Conservation (phyloP, 768 basidiomycete species). For the Rhodotorula sphaerocarpa region DNA sequence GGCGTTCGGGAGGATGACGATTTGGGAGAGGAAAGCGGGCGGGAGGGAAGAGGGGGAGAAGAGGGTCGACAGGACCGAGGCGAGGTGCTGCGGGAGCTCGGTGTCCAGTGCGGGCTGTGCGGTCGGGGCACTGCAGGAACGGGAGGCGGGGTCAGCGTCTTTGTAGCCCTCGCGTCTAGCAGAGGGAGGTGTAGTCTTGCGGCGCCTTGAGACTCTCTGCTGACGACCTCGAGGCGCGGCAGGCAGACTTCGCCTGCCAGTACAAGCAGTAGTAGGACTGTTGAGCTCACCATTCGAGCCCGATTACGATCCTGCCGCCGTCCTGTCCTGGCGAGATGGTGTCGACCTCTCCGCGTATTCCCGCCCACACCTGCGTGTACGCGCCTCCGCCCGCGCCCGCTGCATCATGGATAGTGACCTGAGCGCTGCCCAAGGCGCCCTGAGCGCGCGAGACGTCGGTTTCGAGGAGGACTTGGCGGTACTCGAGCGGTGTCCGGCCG, state of each 20-base stretch:
- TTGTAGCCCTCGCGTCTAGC: neutral
- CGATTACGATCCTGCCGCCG: conserved; percentile 57
- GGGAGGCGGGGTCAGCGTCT: neutral
- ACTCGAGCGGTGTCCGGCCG: conserved; percentile 62
- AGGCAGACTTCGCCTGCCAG: too few species aligned
- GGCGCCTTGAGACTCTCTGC: too few species aligned
- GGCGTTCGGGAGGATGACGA: conserved; percentile 52
- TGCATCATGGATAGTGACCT: conserved; percentile 58
- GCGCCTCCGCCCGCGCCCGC: conserved; percentile 53
- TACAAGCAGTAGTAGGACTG: too few species aligned
- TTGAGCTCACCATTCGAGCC: conserved; percentile 26
- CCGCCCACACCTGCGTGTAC: conserved; percentile 70
- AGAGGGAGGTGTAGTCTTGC: too few species aligned
- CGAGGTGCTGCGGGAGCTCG: conserved; percentile 49
- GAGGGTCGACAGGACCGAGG: conserved; percentile 26
- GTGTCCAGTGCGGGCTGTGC: conserved; percentile 63
- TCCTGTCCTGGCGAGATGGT: conserved; percentile 48
- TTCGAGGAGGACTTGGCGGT: conserved; percentile 61
- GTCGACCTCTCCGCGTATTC: conserved; percentile 71
- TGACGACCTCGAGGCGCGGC: too few species aligned
- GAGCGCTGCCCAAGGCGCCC: conserved; percentile 75
- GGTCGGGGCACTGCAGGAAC: conserved; percentile 51
- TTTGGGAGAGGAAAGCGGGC: conserved; percentile 48
- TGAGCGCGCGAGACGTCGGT: conserved; percentile 59
- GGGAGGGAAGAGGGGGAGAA: conserved; percentile 57